Evolutionary conservation across 805 yeast genomes (phyloP).

Genomic region (Candida verbasci): DNA sequence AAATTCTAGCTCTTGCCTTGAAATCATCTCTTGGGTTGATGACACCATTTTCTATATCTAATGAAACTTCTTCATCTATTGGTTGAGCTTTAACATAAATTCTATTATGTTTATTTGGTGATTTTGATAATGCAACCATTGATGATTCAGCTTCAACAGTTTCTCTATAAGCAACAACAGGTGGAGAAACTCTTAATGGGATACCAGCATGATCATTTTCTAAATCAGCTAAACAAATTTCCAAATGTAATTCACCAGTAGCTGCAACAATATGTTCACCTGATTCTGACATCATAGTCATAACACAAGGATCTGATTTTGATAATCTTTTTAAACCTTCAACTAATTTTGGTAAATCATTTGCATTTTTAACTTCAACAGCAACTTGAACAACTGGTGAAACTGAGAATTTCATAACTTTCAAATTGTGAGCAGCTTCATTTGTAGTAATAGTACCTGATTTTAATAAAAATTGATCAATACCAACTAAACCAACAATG

Average conservation of each 20-base stretch:
- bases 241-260: slow-evolving; percentile 99
- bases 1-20: slow-evolving; percentile 97
- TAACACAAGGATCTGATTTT: slow-evolving; percentile 99
- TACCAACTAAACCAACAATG: slow-evolving; percentile 99
- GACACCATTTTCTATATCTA: slow-evolving; percentile 90
- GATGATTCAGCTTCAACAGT: slow-evolving; percentile 92
- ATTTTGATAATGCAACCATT: slow-evolving; percentile 95
- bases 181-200: slow-evolving; percentile 96
- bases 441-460: slow-evolving; percentile 98
- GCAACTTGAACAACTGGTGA: slow-evolving; percentile 99
- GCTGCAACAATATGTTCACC: slow-evolving; percentile 99
- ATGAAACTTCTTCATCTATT: slow-evolving; percentile 85
- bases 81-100: slow-evolving; percentile 97
- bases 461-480: slow-evolving; percentile 98
- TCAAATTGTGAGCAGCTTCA: slow-evolving; percentile 98
- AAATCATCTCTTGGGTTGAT: slow-evolving; percentile 94
- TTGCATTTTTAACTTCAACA: slow-evolving; percentile 99
- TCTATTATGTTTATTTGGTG: slow-evolving; percentile 99
- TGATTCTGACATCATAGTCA: slow-evolving; percentile 78
- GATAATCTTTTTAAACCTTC: slow-evolving; percentile 99
- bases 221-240: slow-evolving; percentile 92
- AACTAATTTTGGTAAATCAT: slow-evolving; percentile 98
- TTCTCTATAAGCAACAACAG: slow-evolving; percentile 98
- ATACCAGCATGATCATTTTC: slow-evolving; percentile 99
- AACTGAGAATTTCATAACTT: slow-evolving; percentile 99